Conservation (phyloP, 2,329 filamentous ascomycete genomes). For the Fusarium nurragi region DNA sequence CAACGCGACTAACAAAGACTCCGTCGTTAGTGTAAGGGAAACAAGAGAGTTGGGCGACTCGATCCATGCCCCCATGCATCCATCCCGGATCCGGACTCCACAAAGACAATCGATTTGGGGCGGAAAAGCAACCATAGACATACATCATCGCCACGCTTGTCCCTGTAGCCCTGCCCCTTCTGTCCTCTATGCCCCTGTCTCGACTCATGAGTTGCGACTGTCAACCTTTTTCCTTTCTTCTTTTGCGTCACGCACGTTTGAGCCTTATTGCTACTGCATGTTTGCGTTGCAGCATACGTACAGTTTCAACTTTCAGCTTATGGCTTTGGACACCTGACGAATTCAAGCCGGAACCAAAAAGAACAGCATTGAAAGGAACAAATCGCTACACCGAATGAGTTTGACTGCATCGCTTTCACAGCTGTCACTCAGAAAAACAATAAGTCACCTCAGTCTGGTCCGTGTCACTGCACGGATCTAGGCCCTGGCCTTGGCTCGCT, state of each 20-base stretch:
- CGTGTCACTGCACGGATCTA: constrained; percentile 44
- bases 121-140: constrained; percentile 47
- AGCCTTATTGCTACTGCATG: constrained; percentile 2
- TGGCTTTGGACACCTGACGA: constrained; percentile 12
- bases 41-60: constrained; percentile 39
- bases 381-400: constrained; percentile 5
- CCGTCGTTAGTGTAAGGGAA: constrained; percentile 36
- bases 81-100: constrained; percentile 51
- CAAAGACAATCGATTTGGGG: constrained; percentile 46
- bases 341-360: constrained; percentile 6
- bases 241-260: constrained; percentile 30
- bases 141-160: constrained; percentile 48
- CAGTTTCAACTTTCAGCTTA: constrained; percentile 22
- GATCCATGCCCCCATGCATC: constrained; percentile 42
- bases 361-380: constrained; percentile 9
- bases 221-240: constrained; percentile 28
- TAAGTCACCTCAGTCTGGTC: constrained; percentile 24
- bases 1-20: constrained; percentile 43
- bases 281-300: constrained; percentile 1
- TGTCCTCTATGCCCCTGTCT: constrained; percentile 42
- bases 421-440: constrained; percentile 16
- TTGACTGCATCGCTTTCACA: constrained; percentile 14
- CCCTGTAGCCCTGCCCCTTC: constrained; percentile 43
- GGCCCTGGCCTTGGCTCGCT: constrained; percentile 45
- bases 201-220: constrained; percentile 29